Conservation (phyloP, 129 eudicot species). For the Kitagawia praeruptora region DNA sequence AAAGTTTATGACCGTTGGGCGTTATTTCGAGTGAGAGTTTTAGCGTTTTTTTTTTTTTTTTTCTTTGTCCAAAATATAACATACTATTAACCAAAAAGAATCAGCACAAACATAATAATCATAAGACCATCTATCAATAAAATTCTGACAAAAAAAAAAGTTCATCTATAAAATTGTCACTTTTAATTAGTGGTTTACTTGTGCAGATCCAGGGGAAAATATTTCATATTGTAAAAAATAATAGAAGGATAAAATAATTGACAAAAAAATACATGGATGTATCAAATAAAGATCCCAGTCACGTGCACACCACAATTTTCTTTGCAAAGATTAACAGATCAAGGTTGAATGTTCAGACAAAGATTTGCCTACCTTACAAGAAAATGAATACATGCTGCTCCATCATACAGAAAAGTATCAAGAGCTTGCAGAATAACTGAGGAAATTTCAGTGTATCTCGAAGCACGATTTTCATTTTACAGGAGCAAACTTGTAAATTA, state of each 20-base stretch:
- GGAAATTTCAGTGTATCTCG: not conserved
- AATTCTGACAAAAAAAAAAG: no score
- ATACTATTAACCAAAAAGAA: no score
- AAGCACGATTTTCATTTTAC: not conserved
- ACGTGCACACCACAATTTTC: not conserved
- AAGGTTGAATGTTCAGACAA: no score
- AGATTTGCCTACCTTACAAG: not conserved
- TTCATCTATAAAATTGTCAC: no score
- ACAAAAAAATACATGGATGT: not conserved
- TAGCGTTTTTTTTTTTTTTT: no score
- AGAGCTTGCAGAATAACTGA: not conserved
- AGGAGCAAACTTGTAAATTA: not conserved
- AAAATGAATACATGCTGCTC: not conserved
- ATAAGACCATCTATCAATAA: no score
- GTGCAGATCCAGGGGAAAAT: no score
- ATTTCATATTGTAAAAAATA: not conserved
- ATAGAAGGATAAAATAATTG: not conserved
- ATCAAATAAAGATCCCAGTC: not conserved
- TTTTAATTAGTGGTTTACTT: no score
- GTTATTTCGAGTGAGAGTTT: no score
- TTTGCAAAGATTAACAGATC: not conserved
- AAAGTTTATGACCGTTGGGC: no score
- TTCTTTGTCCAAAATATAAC: no score
- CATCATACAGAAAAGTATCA: not conserved
- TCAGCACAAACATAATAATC: no score